Evolutionary conservation across 306 rosid species (phyloP).

Genomic region (Castanea crenata): DNA sequence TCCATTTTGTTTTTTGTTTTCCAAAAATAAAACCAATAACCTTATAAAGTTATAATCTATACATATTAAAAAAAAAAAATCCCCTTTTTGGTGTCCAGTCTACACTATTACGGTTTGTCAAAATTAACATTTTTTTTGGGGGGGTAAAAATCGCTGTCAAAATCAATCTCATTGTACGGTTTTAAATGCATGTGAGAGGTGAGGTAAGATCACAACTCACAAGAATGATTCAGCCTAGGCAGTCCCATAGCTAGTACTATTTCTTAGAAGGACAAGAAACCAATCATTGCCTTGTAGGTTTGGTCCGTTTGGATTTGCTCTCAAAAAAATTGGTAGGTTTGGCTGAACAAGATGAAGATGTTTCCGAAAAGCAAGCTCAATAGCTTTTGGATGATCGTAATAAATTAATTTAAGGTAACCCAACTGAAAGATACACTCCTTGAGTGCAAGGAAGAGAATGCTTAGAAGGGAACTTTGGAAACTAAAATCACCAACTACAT

Average conservation of each 20-base stretch:
- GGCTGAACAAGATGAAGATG: slow-evolving; percentile 12
- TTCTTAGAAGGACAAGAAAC: background rate
- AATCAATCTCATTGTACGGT: too few species aligned
- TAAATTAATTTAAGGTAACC: background rate
- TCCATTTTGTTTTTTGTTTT: too few species aligned
- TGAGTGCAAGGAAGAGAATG: slow-evolving; percentile 13
- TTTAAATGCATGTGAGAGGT: too few species aligned
- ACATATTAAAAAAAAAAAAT: too few species aligned
- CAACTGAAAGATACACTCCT: slow-evolving; percentile 1
- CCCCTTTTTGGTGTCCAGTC: too few species aligned
- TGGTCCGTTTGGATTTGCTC: background rate
- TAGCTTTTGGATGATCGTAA: background rate
- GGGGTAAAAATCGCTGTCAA: too few species aligned
- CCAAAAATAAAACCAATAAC: too few species aligned
- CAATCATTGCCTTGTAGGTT: background rate
- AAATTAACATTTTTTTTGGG: too few species aligned
- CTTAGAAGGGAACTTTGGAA: background rate
- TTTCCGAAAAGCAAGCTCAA: slow-evolving; percentile 41
- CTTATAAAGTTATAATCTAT: too few species aligned
- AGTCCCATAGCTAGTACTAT: background rate
- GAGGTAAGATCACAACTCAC: too few species aligned
- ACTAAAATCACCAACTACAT: too few species aligned
- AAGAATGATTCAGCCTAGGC: background rate
- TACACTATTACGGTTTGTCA: too few species aligned
- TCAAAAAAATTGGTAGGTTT: background rate